Conservation (phyloP, 306 rosid genomes). For the Carpinus viminea region DNA sequence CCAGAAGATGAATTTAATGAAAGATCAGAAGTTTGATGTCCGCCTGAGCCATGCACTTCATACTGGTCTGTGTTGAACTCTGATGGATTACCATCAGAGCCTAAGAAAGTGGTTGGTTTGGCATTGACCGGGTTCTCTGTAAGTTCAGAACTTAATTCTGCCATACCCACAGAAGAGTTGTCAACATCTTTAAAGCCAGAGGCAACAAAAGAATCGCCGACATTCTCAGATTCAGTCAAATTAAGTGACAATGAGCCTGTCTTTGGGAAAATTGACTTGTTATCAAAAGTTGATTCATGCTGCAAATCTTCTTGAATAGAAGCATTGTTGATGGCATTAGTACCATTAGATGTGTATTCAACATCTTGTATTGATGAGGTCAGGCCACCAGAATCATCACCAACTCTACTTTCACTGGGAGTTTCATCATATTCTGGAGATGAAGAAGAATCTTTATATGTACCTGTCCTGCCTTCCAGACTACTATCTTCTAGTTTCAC, state of each 20-base stretch:
- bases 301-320: constrained; percentile 47
- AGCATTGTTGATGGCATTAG: constrained; percentile 42
- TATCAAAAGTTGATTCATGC: constrained; percentile 40
- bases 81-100: constrained; percentile 36
- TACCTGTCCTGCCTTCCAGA: constrained; percentile 49
- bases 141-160: constrained; percentile 46
- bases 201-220: constrained; percentile 45
- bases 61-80: constrained; percentile 46
- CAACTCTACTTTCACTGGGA: constrained; percentile 45
- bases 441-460: constrained; percentile 46
- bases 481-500: constrained; percentile 39
- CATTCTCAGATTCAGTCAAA: constrained; percentile 51
- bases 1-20: constrained; percentile 31
- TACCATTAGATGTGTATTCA: constrained; percentile 39
- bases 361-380: constrained; percentile 41
- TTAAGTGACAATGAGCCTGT: constrained; percentile 26
- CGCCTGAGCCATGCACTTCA: constrained; percentile 42
- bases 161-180: constrained; percentile 38
- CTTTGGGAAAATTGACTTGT: constrained; percentile 40
- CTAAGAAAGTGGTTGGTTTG: constrained; percentile 38
- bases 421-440: constrained; percentile 49
- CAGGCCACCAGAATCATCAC: constrained; percentile 50
- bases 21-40: constrained; percentile 31
- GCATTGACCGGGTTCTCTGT: constrained; percentile 42
- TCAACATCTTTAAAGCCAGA: constrained; percentile 53